Percentiles rank a stretch among this genome's conserved stretches.
phyloP scores from a whole-genome alignment of 345 rosid genomes.

The Gossypium anomalum region DNA sequence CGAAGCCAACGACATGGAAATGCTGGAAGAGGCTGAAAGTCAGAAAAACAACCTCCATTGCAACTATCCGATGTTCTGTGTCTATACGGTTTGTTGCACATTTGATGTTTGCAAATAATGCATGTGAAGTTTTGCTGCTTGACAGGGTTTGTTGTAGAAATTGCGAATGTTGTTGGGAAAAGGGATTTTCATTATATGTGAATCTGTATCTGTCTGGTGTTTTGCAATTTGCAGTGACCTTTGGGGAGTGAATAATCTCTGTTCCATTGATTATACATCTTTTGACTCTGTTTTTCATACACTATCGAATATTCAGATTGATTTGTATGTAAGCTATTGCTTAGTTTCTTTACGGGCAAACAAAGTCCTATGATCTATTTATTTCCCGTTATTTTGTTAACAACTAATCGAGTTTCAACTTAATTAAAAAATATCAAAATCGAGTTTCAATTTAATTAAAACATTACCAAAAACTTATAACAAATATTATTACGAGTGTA shows the following conservation, averaged over 20 bases:
- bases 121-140: conserved; percentile 29
- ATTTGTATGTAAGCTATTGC: too few species aligned
- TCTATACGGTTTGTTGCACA: conserved; percentile 36
- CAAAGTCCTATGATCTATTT: too few species aligned
- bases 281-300: background rate
- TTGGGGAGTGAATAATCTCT: conserved; percentile 9
- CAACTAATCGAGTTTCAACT: too few species aligned
- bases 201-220: background rate
- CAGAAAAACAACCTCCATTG: conserved; percentile 8
- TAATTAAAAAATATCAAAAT: too few species aligned
- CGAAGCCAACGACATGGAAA: conserved; percentile 72
- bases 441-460: too few species aligned
- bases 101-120: conserved; percentile 37
- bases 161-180: conserved; percentile 14
- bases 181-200: conserved; percentile 12
- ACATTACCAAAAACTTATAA: too few species aligned
- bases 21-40: conserved; percentile 36
- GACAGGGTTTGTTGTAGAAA: conserved; percentile 30
- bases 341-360: too few species aligned
- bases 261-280: background rate
- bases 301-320: too few species aligned
- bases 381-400: too few species aligned
- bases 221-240: background rate
- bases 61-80: conserved; percentile 21
- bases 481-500: too few species aligned